Evolutionary conservation across 2,329 filamentous ascomycete genomes (phyloP), one percentile per base, ranked within the genome.

Genomic region (Neodidymelliopsis sp.): DNA sequence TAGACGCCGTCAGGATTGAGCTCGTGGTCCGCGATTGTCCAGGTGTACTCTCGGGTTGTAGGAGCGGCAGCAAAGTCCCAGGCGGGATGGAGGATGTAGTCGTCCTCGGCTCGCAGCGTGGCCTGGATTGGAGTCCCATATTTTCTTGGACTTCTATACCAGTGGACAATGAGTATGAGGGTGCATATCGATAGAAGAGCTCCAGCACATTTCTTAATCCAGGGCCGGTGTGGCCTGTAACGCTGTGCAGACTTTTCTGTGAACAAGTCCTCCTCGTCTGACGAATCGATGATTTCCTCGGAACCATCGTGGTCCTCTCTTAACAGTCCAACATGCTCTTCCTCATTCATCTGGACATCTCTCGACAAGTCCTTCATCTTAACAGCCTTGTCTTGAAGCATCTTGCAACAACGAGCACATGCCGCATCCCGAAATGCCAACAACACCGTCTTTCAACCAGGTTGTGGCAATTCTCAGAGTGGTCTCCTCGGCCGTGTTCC

Each of bases 1-100:
- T 62, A 74, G 11, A 76, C 62, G 8, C 74, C 85, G 59, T 88
- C 67, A 0, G 85, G 86, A 42, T 84, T 85, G 30, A 83, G 77
- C 0, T 77, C 73, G 23, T 80, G 80, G 51, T 87, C 82, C 8
- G 73, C 66, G 22, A 89, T 80, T 0, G 74, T 81, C 84, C 85
- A 89, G 52, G 79, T 72, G 60, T 84, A 86, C 54, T 82, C 78
- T 57, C 86, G 78, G 2, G 75, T 77, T 12, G 75, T 77, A 0
- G 80, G 77, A 3, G 75, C 57, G 0, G 81, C 78, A 13, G 74
- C 34, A 52, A 78, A 77, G 49, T 86, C 70, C 86, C 86, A 89
- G 2, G 72, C 56, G 0, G 77, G 63, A 39, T 81, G 74, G 12
- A 90, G 74, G 4, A 84, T 67, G 51, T 89, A 75, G 38, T 66